phyloP scores from a whole-genome alignment of 345 rosid species.

The Tarenaya hassleriana region DNA sequence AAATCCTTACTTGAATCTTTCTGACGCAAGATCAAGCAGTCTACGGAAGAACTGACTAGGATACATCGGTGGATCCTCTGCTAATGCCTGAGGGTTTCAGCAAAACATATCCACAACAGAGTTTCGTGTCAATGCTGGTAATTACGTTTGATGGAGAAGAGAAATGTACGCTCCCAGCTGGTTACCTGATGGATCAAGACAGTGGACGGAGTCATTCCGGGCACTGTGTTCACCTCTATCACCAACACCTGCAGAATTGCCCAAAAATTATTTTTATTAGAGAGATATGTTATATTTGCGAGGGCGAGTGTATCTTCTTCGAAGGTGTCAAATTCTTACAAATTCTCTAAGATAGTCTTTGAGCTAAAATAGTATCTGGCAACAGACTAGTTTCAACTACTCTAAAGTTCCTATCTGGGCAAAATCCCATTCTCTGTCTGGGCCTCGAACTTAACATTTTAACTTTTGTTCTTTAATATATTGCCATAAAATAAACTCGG shows the following conservation, averaged over 20 bases:
- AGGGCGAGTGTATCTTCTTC: too few species aligned
- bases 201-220: constrained; percentile 96
- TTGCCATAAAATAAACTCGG: too few species aligned
- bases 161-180: constrained; percentile 7
- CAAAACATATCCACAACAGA: constrained; percentile 11
- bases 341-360: too few species aligned
- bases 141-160: background rate
- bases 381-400: too few species aligned
- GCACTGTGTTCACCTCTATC: constrained; percentile 91
- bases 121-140: constrained; percentile 9
- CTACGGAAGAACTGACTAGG: constrained; percentile 74
- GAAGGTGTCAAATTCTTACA: too few species aligned
- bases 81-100: constrained; percentile 53
- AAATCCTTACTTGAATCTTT: constrained; percentile 32
- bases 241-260: constrained; percentile 49
- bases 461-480: too few species aligned
- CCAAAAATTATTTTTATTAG: constrained; percentile 1
- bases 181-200: constrained; percentile 89
- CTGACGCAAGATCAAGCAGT: constrained; percentile 69
- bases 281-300: too few species aligned
- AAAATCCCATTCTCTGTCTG: too few species aligned
- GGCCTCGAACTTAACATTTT: too few species aligned
- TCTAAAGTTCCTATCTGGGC: background rate
- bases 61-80: constrained; percentile 76
- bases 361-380: too few species aligned